Evolutionary conservation across 768 basidiomycete genomes (phyloP).

Genomic region (Naganishia antarctica): DNA sequence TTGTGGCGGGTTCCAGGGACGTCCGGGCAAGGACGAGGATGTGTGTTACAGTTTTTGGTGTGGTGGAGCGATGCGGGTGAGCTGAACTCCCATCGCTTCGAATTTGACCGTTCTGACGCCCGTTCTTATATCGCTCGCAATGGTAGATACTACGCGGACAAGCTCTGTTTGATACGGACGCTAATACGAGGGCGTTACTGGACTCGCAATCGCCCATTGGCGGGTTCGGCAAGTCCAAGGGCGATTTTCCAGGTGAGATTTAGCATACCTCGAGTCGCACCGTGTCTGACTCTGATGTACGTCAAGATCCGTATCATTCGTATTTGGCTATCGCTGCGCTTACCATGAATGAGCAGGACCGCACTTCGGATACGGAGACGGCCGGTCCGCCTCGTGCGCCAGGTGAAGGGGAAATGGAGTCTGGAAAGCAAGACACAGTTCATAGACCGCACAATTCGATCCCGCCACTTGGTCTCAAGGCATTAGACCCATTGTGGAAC

Average conservation of each 20-base stretch:
- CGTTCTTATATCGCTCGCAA: too few relatives aligned
- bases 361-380: background rate
- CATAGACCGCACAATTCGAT: background rate
- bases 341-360: constrained; percentile 26
- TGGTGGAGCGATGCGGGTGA: constrained; percentile 69
- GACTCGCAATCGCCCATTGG: constrained; percentile 81
- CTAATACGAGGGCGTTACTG: constrained; percentile 63
- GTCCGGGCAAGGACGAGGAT: constrained; percentile 80
- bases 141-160: constrained; percentile 65
- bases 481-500: constrained; percentile 26
- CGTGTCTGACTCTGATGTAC: background rate
- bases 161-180: constrained; percentile 57
- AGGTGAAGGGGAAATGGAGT: background rate
- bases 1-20: constrained; percentile 74
- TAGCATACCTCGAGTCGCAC: too few relatives aligned
- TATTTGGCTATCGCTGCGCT: constrained; percentile 59
- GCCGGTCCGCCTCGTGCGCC: too few relatives aligned
- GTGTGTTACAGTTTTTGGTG: constrained; percentile 98
- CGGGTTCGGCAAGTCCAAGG: constrained; percentile 78
- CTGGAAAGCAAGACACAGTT: background rate
- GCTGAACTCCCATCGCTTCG: constrained; percentile 37
- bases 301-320: constrained; percentile 85
- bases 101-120: constrained; percentile 7
- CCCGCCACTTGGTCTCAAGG: background rate
- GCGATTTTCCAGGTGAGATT: constrained; percentile 66